Evolutionary conservation across 805 yeast species (phyloP), one percentile per base, ranked within the genome.

Genomic region (Aciculoconidium aculeatum): DNA sequence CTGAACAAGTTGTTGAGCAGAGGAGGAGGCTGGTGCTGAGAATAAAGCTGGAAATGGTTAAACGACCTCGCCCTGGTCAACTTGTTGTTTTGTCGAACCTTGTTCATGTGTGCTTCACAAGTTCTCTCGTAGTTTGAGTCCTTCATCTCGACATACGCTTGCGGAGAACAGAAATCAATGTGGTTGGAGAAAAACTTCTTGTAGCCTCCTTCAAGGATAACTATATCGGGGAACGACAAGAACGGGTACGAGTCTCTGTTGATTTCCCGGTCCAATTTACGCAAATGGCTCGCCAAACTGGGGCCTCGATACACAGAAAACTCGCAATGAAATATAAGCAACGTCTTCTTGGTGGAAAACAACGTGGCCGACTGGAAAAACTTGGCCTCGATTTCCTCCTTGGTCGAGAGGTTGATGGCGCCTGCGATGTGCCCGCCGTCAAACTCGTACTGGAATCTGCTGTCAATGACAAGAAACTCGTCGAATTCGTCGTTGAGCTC

Each of bases 221-320:
- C 77, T 23, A 92, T 76, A 57, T 92, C 95, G 2, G 98, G 98
- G 50, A 80, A 92, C 40, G 72, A 74, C 33, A 92, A 64, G 36
- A 71, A 62, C 0, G 98, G 98, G 55, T 92, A 92, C 37, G 70
- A 65, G 33, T 79, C 76, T 37, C 75, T 66, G 53, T 88, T 87
- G 30, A 75, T 43, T 21, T 71, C 70, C 39, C 98, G 72, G 58
- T 92, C 98, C 43, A 82, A 72, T 36, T 79, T 79, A 37, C 98
- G 66, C 33, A 92, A 67, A 51, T 86, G 87, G 31, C 77, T 65
- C 1, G 97, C 97, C 81, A 92, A 75, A 27, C 80, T 62, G 4
- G 98, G 98, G n/a, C 97, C 95, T 35, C 98, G 68, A 50, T 80
- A 85, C 5, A 94, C 75, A 21, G 94, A 80, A 53, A 86, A 90